Evolutionary conservation across 768 basidiomycete species (phyloP).

Genomic region (Tylopilus intermedius): DNA sequence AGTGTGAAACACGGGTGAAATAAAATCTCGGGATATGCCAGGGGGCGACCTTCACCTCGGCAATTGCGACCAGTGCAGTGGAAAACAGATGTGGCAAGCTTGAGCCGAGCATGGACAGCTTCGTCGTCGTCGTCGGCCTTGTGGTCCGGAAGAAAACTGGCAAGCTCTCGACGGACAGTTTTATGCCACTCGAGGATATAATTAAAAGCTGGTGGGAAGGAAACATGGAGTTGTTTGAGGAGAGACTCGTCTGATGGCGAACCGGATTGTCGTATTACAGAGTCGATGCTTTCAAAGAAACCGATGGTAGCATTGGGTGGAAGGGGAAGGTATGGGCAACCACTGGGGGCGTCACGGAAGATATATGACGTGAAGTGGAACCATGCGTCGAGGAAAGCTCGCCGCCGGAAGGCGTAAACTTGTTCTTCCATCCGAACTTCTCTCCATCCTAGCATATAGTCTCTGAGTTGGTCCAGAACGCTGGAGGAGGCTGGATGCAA

Average conservation of each 20-base stretch:
- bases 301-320: slow-evolving; percentile 27
- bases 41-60: slow-evolving; percentile 9
- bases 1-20: slow-evolving; percentile 27
- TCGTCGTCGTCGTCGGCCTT: slow-evolving; percentile 14
- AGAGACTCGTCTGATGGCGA: slow-evolving; percentile 8
- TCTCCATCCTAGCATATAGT: slow-evolving; percentile 29
- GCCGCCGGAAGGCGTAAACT: slow-evolving; percentile 25
- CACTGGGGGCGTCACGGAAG: slow-evolving; percentile 13
- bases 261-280: slow-evolving; percentile 22
- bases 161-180: slow-evolving; percentile 23
- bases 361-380: slow-evolving; percentile 12
- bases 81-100: slow-evolving; percentile 28
- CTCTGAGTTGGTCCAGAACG: slow-evolving; percentile 19
- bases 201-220: slow-evolving; percentile 15
- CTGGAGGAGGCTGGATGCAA: slow-evolving; percentile 12
- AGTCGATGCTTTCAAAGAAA: slow-evolving; percentile 18
- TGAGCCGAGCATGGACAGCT: slow-evolving; percentile 18
- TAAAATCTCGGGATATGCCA: slow-evolving; percentile 25
- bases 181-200: slow-evolving; percentile 27
- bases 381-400: slow-evolving; percentile 25
- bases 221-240: slow-evolving; percentile 12
- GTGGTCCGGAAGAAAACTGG: slow-evolving; percentile 24
- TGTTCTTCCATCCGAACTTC: slow-evolving; percentile 29
- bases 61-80: slow-evolving; percentile 17
- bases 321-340: slow-evolving; percentile 21